Conservation (phyloP, 2,329 filamentous ascomycete species). For the Orbilia ellipsospora region DNA sequence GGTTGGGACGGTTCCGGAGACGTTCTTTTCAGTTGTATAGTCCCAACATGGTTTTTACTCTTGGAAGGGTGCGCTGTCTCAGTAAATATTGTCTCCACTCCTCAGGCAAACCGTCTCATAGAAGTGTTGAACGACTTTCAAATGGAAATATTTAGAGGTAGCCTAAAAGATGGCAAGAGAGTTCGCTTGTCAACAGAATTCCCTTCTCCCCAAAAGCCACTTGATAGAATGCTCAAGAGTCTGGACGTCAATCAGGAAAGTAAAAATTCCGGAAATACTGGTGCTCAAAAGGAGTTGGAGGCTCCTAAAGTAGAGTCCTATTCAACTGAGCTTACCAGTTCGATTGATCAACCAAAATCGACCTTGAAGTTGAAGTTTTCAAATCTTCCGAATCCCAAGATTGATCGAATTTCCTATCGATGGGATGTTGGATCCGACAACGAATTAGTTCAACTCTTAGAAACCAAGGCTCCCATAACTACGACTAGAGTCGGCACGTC, state of each 20-base stretch:
- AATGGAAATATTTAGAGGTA: conserved; percentile 11
- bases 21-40: conserved; percentile 55
- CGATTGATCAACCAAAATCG: background rate
- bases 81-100: conserved; percentile 13
- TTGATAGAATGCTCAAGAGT: background rate
- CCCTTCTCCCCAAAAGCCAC: background rate
- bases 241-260: background rate
- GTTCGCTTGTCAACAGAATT: conserved; percentile 29
- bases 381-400: background rate
- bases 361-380: conserved; percentile 5
- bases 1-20: conserved; percentile 54
- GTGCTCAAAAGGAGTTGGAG: background rate
- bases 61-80: conserved; percentile 6
- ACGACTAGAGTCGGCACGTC: conserved; percentile 1
- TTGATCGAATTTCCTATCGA: conserved; percentile 15
- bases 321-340: background rate
- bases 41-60: conserved; percentile 55
- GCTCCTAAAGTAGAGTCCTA: too few species aligned
- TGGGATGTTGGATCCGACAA: conserved; percentile 20
- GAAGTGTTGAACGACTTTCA: background rate
- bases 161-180: background rate
- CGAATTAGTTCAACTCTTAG: conserved; percentile 16
- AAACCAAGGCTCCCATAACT: conserved; percentile 14
- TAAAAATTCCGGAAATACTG: background rate
- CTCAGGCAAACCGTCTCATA: background rate